Evolutionary conservation across 495 filamentous ascomycete genomes (phyloP).

Genomic region (Talaromyces trachyspermus): DNA sequence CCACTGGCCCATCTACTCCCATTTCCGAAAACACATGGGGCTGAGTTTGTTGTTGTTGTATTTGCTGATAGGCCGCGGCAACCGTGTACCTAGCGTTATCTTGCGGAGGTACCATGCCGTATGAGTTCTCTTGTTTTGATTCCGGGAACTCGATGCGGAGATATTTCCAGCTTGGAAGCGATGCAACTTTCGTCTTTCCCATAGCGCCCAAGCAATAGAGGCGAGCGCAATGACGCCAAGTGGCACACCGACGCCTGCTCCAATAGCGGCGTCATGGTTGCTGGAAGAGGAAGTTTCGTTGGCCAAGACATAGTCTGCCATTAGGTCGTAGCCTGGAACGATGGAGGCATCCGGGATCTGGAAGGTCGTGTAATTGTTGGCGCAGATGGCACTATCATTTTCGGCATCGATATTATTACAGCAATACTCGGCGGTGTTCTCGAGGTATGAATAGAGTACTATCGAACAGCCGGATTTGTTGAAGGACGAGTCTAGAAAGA

Average conservation of each 20-base stretch:
- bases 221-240: constrained; percentile 24
- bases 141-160: not conserved
- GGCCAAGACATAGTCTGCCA: constrained; percentile 9
- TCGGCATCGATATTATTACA: constrained; percentile 19
- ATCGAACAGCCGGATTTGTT: constrained; percentile 19
- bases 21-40: not conserved
- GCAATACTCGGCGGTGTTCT: constrained; percentile 21
- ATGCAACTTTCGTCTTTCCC: constrained; percentile 14
- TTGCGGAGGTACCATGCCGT: not conserved
- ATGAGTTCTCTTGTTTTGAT: not conserved
- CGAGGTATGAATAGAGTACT: constrained; percentile 14
- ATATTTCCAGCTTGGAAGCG: not conserved
- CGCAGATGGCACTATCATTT: constrained; percentile 14
- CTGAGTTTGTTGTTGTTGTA: not conserved
- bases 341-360: constrained; percentile 11
- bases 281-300: not conserved
- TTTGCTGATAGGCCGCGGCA: not conserved
- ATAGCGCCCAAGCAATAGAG: constrained; percentile 21
- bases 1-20: not conserved
- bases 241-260: constrained; percentile 22
- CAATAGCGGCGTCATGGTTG: constrained; percentile 14
- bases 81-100: not conserved
- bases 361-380: constrained; percentile 15
- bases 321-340: constrained; percentile 15
- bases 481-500: constrained; percentile 8